These are phyloP conservation scores for Amphicarpaea edgeworthii DNA, from an alignment of 306 rosid genomes.

Conservation along the genomic window DNA sequence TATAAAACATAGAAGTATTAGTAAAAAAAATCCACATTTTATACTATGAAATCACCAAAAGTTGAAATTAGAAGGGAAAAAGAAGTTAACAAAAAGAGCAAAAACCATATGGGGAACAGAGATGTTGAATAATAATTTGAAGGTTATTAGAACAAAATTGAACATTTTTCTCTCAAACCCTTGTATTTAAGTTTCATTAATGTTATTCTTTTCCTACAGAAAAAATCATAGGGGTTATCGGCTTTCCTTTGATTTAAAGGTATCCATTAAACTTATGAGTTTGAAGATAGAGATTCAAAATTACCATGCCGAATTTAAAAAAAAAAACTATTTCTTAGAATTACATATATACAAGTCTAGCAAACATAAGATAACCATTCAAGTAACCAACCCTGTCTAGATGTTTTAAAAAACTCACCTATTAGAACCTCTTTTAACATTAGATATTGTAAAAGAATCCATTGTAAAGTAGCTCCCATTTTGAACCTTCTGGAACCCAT, in stretches of 20 bases:
- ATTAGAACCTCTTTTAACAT: constrained; percentile 70
- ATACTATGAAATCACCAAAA: not conserved
- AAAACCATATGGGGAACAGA: constrained; percentile 3
- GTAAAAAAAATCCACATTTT: not conserved
- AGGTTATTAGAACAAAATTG: not conserved
- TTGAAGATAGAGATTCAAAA: constrained; percentile 7
- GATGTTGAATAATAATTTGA: not conserved
- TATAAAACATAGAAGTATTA: constrained; percentile 6
- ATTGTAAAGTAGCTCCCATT: constrained; percentile 53
- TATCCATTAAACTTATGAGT: not conserved
- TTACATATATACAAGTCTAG: constrained; percentile 12
- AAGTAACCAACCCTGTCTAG: not conserved
- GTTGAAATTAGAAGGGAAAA: constrained; percentile 20
- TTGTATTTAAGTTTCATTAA: constrained; percentile 5
- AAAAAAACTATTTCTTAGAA: not conserved
- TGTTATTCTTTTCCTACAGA: not conserved
- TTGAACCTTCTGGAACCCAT: constrained; percentile 48
- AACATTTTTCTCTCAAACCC: constrained; percentile 8
- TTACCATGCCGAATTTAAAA: not conserved
- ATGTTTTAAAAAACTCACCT: constrained; percentile 56
- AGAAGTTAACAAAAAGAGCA: not conserved
- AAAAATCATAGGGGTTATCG: not conserved
- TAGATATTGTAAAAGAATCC: constrained; percentile 85
- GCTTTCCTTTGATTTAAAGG: not conserved
- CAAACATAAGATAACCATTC: not conserved